These are phyloP conservation scores for Pyrenula massariospora DNA, from an alignment of 495 filamentous ascomycete species.

Conservation along the genomic window DNA sequence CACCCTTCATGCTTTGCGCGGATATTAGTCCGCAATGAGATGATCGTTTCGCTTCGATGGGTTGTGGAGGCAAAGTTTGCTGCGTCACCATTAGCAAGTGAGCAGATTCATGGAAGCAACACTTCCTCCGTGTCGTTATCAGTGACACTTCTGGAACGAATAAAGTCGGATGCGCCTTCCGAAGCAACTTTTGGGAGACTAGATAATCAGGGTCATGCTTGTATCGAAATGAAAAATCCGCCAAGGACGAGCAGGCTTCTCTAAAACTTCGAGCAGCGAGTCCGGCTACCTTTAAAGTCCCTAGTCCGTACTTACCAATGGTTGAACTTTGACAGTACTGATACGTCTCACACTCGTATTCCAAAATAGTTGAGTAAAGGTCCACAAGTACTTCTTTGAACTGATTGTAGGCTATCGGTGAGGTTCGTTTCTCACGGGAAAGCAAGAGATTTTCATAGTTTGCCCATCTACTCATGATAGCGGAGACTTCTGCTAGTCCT, in stretches of 20 bases:
- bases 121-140: no score
- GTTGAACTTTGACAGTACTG: background rate
- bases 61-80: background rate
- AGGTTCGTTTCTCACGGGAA: background rate
- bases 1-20: background rate
- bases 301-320: no score
- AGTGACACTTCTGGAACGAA: no score
- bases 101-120: no score
- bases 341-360: background rate
- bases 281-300: no score
- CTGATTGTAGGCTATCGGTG: background rate
- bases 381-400: background rate
- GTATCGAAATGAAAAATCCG: background rate
- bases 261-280: no score
- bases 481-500: background rate
- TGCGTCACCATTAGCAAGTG: no score
- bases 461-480: background rate
- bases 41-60: background rate
- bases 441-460: background rate
- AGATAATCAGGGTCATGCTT: background rate
- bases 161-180: no score
- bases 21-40: background rate
- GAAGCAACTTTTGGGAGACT: no score
- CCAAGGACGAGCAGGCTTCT: background rate
- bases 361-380: background rate